These are phyloP conservation scores for Argentina anserina DNA, from an alignment of 306 rosid species.

Conservation along the genomic window DNA sequence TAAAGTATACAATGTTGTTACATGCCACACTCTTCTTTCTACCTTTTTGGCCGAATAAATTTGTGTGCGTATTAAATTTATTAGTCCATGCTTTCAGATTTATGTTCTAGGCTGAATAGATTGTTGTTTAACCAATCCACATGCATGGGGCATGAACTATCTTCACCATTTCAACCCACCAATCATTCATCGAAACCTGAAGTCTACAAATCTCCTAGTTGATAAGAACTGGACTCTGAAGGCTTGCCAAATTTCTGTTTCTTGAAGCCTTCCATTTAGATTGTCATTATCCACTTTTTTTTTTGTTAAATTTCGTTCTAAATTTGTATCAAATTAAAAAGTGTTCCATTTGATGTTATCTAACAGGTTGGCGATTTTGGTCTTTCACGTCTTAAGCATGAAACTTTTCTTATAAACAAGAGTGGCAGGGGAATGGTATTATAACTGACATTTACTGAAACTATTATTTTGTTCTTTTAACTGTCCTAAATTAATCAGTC, in stretches of 20 bases:
- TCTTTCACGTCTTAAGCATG: slow-evolving; percentile 90
- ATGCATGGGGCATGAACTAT: slow-evolving; percentile 93
- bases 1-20: neutral
- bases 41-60: neutral
- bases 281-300: slow-evolving; percentile 11
- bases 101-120: neutral
- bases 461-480: slow-evolving; percentile 7
- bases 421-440: slow-evolving; percentile 96
- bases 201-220: slow-evolving; percentile 90
- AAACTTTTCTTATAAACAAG: slow-evolving; percentile 83
- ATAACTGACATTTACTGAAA: slow-evolving; percentile 11
- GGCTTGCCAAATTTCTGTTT: slow-evolving; percentile 34
- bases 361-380: slow-evolving; percentile 96
- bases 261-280: neutral
- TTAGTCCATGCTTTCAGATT: neutral
- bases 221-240: slow-evolving; percentile 94
- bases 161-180: slow-evolving; percentile 94
- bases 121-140: slow-evolving; percentile 21
- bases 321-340: slow-evolving; percentile 6
- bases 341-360: slow-evolving; percentile 11
- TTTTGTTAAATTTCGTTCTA: slow-evolving; percentile 3
- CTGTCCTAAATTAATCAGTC: slow-evolving; percentile 1
- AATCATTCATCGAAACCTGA: slow-evolving; percentile 86
- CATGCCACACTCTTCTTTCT: neutral
- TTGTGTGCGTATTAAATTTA: neutral